Conservation (phyloP, 352 stramenopile species). For the Blastocystis sp. region DNA sequence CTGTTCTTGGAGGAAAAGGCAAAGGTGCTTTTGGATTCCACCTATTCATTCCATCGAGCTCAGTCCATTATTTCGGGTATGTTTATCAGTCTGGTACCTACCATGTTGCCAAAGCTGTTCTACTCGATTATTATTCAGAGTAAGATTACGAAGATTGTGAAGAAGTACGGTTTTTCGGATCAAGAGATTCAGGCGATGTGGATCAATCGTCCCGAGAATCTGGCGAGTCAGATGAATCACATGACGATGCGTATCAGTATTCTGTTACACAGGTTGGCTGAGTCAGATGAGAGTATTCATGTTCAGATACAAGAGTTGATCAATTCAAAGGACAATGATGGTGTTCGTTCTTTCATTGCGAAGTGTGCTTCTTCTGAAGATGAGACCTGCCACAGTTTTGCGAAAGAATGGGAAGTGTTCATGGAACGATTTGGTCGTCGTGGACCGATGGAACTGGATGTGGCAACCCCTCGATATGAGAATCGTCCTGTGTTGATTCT, state of each 20-base stretch:
- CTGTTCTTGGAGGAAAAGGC: neutral
- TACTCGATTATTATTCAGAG: neutral
- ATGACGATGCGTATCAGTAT: neutral
- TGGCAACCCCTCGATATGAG: slow-evolving; percentile 4
- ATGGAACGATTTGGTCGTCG: neutral
- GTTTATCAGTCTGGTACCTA: neutral
- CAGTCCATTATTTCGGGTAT: neutral
- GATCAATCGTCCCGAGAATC: neutral
- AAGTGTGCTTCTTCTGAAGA: no score
- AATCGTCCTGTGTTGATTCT: neutral
- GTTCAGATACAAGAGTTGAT: no score
- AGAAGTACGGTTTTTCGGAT: neutral
- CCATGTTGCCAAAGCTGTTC: neutral
- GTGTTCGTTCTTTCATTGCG: no score
- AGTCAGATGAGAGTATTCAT: no score
- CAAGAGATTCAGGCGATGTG: neutral
- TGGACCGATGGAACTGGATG: neutral
- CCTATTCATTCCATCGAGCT: neutral
- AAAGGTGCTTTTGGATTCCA: neutral
- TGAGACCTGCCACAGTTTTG: no score
- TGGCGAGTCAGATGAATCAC: neutral
- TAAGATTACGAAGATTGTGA: neutral
- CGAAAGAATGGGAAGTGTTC: neutral
- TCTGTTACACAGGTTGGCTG: no score
- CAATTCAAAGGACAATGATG: no score